Base-by-base conservation (phyloP, 208 protist genomes). In the Angomonas ambiguus region DNA sequence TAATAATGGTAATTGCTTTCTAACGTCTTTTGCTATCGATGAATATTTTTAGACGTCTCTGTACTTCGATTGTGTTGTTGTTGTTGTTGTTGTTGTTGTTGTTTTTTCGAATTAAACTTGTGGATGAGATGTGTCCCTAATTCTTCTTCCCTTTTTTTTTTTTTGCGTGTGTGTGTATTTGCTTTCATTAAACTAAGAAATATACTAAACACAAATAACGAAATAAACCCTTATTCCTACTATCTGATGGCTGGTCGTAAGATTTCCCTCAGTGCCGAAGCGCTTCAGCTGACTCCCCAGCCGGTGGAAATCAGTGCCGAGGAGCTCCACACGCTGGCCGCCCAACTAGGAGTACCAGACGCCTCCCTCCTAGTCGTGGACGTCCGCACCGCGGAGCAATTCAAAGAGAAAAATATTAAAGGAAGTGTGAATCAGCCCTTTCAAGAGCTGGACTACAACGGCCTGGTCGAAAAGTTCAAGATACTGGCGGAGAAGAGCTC, bases 341-440 rank as follows among this genome's bases (percentile, higher is more conserved):
- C 62, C 13, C 10, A 25, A 20, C 27, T 24, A 34, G 31, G 22
- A 3, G 28, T 27, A 2, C 25, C 16, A 5, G 35, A 25, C 27
- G 18, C 4, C 11, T 33, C 32, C 4, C 18, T 70, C 11, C 53
- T 35, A 0, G 62, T 86, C 13, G 61, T 86, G 0, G 80, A 86
- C 45, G 71, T 86, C 11, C 76, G 80, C 30, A 30, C 53, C n/a
- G 69, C 74, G 31, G 76, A 82, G 6, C 72, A 86, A 34, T 86
- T 71, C 45, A 57, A 33, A 10, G 30, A 58, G 45, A 55, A 38
- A 24, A 62, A 72, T 63, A 83, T 86, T 27, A 55, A 72, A 11
- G 67, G 67, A 6, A 83, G 76, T 61, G 27, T 82, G 34, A 86
- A 80, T 70, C 73, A 65, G 27, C 67, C 76, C 2, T 79, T 80